These are phyloP conservation scores for Sugiyamaella valdiviana DNA, from an alignment of 805 yeast genomes.

Conservation along the genomic window DNA sequence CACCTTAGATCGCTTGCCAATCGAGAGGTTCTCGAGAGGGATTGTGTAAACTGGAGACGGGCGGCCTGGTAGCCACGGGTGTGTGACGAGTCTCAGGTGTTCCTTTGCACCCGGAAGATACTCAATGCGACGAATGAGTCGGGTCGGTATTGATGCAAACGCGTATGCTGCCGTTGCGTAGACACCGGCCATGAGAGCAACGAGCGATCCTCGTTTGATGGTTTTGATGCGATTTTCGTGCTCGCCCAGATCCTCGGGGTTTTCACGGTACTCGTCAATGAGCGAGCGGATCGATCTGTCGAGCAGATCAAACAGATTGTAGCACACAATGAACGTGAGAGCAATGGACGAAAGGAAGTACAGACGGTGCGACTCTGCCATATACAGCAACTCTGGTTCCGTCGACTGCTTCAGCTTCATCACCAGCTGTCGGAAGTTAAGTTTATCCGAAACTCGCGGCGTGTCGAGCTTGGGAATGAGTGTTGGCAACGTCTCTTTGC, in stretches of 20 bases:
- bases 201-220: slow-evolving; percentile 33
- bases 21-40: slow-evolving; percentile 49
- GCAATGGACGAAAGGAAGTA: slow-evolving; percentile 67
- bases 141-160: slow-evolving; percentile 54
- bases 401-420: slow-evolving; percentile 47
- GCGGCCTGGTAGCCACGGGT: slow-evolving; percentile 67
- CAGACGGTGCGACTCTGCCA: slow-evolving; percentile 74
- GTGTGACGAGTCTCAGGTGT: slow-evolving; percentile 60
- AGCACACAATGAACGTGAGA: slow-evolving; percentile 62
- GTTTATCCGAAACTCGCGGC: slow-evolving; percentile 56
- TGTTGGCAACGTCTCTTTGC: slow-evolving; percentile 58
- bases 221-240: slow-evolving; percentile 35
- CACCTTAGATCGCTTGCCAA: slow-evolving; percentile 58
- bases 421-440: slow-evolving; percentile 57
- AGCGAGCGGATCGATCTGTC: slow-evolving; percentile 53
- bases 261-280: slow-evolving; percentile 46
- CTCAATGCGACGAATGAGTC: slow-evolving; percentile 70
- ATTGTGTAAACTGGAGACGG: slow-evolving; percentile 70
- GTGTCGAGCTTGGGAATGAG: slow-evolving; percentile 70
- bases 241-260: slow-evolving; percentile 41
- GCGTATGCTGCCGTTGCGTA: slow-evolving; percentile 40
- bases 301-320: slow-evolving; percentile 48
- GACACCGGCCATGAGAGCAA: slow-evolving; percentile 31
- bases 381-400: slow-evolving; percentile 70
- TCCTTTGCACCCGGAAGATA: slow-evolving; percentile 52